phyloP scores from a whole-genome alignment of 768 basidiomycete species.

The Calocybe cyanea region DNA sequence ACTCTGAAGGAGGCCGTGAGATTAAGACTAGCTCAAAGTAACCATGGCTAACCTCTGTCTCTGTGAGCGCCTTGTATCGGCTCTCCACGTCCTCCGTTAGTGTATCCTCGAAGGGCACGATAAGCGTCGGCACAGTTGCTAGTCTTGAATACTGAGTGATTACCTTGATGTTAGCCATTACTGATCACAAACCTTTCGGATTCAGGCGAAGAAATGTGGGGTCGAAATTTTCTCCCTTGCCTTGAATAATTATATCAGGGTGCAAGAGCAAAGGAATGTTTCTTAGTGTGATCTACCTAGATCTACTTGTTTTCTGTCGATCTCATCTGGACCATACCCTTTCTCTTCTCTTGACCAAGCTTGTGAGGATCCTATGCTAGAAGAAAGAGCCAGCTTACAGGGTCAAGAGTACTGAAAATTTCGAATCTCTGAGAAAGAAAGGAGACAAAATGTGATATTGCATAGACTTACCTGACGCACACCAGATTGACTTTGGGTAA shows the following conservation, averaged over 20 bases:
- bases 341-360: constrained; percentile 56
- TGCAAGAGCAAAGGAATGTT: background rate
- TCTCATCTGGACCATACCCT: constrained; percentile 76
- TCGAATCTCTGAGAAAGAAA: constrained; percentile 2
- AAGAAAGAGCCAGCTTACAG: constrained; percentile 37
- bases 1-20: constrained; percentile 35
- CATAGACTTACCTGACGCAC: constrained; percentile 49
- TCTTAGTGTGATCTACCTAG: constrained; percentile 38
- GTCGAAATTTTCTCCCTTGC: constrained; percentile 75
- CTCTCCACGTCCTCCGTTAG: constrained; percentile 66
- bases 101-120: constrained; percentile 80
- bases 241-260: constrained; percentile 30
- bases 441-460: background rate
- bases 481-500: constrained; percentile 58
- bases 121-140: constrained; percentile 80
- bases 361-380: constrained; percentile 9
- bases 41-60: constrained; percentile 53
- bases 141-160: background rate
- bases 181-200: constrained; percentile 52
- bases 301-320: constrained; percentile 67
- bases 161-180: background rate
- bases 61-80: constrained; percentile 76
- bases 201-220: constrained; percentile 77
- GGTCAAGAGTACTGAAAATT: constrained; percentile 46
- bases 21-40: constrained; percentile 5